phyloP scores from a whole-genome alignment of 1,284 basidiomycete species.

The Ganoderma meredithae region DNA sequence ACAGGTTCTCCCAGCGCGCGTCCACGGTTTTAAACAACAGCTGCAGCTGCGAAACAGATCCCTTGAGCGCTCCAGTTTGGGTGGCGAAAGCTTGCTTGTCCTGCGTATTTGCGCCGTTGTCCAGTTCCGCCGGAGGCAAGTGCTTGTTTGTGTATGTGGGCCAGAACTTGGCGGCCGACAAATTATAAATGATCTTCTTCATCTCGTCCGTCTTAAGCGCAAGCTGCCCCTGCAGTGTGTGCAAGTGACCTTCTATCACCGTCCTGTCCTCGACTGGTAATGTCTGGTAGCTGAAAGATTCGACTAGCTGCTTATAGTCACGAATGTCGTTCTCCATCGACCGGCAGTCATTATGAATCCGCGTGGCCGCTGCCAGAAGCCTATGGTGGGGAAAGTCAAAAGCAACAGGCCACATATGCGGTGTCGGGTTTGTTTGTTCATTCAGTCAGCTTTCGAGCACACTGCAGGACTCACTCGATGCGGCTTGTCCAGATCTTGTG shows the following conservation, averaged over 20 bases:
- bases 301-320: constrained; percentile 31
- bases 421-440: background rate
- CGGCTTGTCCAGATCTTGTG: constrained; percentile 30
- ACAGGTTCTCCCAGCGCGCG: constrained; percentile 25
- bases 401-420: background rate
- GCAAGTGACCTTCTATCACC: constrained; percentile 28
- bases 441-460: background rate
- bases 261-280: constrained; percentile 26
- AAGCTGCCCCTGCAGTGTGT: constrained; percentile 24
- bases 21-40: constrained; percentile 23
- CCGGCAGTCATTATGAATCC: constrained; percentile 25
- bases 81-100: constrained; percentile 20
- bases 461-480: constrained; percentile 28
- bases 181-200: constrained; percentile 21
- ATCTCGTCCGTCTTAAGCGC: constrained; percentile 27
- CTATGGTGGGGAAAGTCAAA: constrained; percentile 9
- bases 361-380: constrained; percentile 25
- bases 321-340: constrained; percentile 30
- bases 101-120: constrained; percentile 4
- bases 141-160: constrained; percentile 21
- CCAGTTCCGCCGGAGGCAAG: constrained; percentile 11
- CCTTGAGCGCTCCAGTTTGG: constrained; percentile 21
- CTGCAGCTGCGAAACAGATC: constrained; percentile 23
- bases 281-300: constrained; percentile 30
- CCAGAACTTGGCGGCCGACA: constrained; percentile 28